Conservation (phyloP, 2,329 filamentous ascomycete genomes). For the Nemania bipapillata region DNA sequence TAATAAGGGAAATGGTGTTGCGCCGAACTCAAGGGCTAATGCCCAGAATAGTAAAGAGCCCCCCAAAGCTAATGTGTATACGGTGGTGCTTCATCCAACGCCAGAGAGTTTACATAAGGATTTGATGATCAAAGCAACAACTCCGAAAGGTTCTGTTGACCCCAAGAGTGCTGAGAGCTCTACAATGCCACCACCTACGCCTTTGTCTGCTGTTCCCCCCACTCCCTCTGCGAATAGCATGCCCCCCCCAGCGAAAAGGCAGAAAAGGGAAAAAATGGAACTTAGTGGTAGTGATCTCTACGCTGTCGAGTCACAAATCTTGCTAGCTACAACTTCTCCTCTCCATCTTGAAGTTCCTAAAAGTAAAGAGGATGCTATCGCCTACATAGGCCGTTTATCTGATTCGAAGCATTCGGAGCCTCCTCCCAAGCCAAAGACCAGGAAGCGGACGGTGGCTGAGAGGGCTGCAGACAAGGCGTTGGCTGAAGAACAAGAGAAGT, state of each 20-base stretch:
- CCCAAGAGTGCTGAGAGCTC: slow-evolving; percentile 50
- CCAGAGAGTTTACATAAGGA: slow-evolving; percentile 78
- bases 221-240: slow-evolving; percentile 70
- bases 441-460: slow-evolving; percentile 94
- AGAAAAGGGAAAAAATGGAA: slow-evolving; percentile 77
- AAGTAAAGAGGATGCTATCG: slow-evolving; percentile 74
- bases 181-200: slow-evolving; percentile 74
- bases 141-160: slow-evolving; percentile 65
- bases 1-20: slow-evolving; percentile 70
- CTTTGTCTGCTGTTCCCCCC: slow-evolving; percentile 67
- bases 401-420: slow-evolving; percentile 81
- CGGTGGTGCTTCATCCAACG: slow-evolving; percentile 87
- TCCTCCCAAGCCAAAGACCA: slow-evolving; percentile 84
- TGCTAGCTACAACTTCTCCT: slow-evolving; percentile 77
- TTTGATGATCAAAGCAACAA: slow-evolving; percentile 78
- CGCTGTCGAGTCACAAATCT: slow-evolving; percentile 78
- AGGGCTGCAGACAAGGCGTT: slow-evolving; percentile 94
- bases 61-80: slow-evolving; percentile 74
- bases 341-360: slow-evolving; percentile 81
- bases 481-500: slow-evolving; percentile 87
- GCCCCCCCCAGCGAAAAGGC: slow-evolving; percentile 71
- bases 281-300: slow-evolving; percentile 78
- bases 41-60: slow-evolving; percentile 58
- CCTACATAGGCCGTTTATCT: slow-evolving; percentile 74
- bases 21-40: slow-evolving; percentile 61